Conservation (phyloP, 2,329 filamentous ascomycete genomes). For the Cladophialophora psammophila region DNA sequence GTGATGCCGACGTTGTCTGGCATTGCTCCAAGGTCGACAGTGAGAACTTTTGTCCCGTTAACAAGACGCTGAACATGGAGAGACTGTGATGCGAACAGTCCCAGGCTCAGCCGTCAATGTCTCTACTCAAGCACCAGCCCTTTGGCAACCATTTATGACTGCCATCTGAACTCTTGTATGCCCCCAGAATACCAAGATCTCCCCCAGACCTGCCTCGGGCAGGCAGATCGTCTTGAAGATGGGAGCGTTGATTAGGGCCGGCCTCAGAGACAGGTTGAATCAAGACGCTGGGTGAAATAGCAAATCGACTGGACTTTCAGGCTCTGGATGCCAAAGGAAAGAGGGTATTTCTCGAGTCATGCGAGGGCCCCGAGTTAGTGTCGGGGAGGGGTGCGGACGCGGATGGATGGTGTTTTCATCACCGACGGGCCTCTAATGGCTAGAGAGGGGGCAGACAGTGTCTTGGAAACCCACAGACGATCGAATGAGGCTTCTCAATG, state of each 20-base stretch:
- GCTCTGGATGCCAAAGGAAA: slow-evolving; percentile 1
- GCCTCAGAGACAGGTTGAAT: background rate
- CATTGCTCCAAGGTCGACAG: slow-evolving; percentile 21
- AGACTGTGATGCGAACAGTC: background rate
- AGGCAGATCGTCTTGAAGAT: background rate
- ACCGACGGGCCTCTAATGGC: slow-evolving; percentile 9
- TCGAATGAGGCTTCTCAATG: background rate
- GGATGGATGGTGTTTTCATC: slow-evolving; percentile 5
- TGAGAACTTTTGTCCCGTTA: slow-evolving; percentile 11
- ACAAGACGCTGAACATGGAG: slow-evolving; percentile 24
- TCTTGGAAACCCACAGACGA: background rate
- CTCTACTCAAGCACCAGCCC: slow-evolving; percentile 20
- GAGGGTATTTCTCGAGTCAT: slow-evolving; percentile 2
- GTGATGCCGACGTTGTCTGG: slow-evolving; percentile 34
- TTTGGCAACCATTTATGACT: slow-evolving; percentile 13
- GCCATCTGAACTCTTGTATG: slow-evolving; percentile 21
- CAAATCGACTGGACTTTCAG: background rate
- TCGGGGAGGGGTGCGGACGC: slow-evolving; percentile 10
- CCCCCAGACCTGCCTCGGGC: background rate
- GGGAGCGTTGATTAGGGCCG: slow-evolving; percentile 6
- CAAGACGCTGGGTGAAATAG: background rate
- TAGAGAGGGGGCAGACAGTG: background rate
- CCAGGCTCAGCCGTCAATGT: slow-evolving; percentile 10
- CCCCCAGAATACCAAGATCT: slow-evolving; percentile 5
- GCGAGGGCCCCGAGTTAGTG: slow-evolving; percentile 8